A percentile compares a stretch with the other conserved stretches of the same genome.
These are phyloP conservation scores for Cryphonectria carpinicola DNA, from an alignment of 2,329 filamentous ascomycete genomes.

Conservation along the genomic window DNA sequence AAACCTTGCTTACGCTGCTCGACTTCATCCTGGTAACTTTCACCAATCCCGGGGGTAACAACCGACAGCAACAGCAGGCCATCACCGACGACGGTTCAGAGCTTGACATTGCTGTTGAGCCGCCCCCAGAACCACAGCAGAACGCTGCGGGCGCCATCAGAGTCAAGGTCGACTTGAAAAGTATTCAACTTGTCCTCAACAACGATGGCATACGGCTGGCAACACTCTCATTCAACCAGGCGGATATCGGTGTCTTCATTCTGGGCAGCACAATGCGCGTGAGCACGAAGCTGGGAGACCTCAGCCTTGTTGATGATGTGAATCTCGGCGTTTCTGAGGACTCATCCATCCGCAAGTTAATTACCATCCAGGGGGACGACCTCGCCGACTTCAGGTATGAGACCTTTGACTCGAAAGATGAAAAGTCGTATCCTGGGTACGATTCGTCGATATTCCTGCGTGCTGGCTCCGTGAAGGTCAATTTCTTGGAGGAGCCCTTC, in stretches of 20 bases:
- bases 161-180: slow-evolving; percentile 91
- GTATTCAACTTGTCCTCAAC: slow-evolving; percentile 91
- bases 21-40: slow-evolving; percentile 97
- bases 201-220: slow-evolving; percentile 96
- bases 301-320: slow-evolving; percentile 90
- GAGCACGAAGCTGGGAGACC: slow-evolving; percentile 81
- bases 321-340: slow-evolving; percentile 84
- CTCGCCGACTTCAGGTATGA: slow-evolving; percentile 97
- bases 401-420: slow-evolving; percentile 78
- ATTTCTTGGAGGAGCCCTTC: slow-evolving; percentile 96
- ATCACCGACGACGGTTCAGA: slow-evolving; percentile 46
- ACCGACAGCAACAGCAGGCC: slow-evolving; percentile 38
- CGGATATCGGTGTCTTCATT: slow-evolving; percentile 87
- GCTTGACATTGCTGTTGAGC: slow-evolving; percentile 43
- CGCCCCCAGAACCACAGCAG: slow-evolving; percentile 41
- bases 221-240: slow-evolving; percentile 89
- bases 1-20: slow-evolving; percentile 86
- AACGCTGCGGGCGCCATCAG: slow-evolving; percentile 73
- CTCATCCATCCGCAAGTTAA: slow-evolving; percentile 81
- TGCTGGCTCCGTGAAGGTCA: slow-evolving; percentile 93
- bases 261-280: slow-evolving; percentile 86
- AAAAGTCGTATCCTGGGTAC: slow-evolving; percentile 83
- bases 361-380: slow-evolving; percentile 94
- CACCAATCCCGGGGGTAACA: slow-evolving; percentile 57
- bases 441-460: slow-evolving; percentile 89